Evolutionary conservation across 768 basidiomycete species (phyloP), one percentile per base, ranked within the genome.

Genomic region (Clavaria fumosa): DNA sequence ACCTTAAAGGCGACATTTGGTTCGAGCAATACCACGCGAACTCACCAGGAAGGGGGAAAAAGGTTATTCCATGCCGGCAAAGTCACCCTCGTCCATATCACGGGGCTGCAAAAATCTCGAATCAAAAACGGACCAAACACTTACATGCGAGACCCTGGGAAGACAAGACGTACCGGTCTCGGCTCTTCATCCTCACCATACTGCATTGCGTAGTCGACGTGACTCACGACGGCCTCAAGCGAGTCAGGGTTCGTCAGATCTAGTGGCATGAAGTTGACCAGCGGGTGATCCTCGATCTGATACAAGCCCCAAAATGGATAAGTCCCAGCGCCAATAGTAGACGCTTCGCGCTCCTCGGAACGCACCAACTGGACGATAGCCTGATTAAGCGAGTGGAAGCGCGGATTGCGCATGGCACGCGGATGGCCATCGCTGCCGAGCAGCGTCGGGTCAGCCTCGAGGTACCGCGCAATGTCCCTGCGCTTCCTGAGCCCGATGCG

Each of bases 121-220:
- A n/a, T n/a, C n/a, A n/a, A 38, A 38, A 21, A 36, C 35, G 15
- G 26, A 43, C 34, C 50, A 36, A 40, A 33, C 34, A n/a, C 2
- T 15, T 32, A 23, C 12, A 15, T 42, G 28, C 30, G 32, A 31
- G 4, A 37, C 4, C 40, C 36, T 38, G 24, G 31, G 21, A 11
- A 21, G 12, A 39, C 33, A 34, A 27, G 28, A 39, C 10, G 22
- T 50, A 82, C 84, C 74, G 86, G 86, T 64, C 81, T 89, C 11
- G 93, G 91, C 52, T 99, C 93, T 54, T 99, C 93, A 42, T 91
- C 88, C 61, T 97, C 93, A 23, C 93, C 93, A 50, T 95, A 99
- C 54, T 99, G 95, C 77, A 99, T 90, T 41, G 88, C 82, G 49
- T 88, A 93, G 61, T 99, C 95, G 38, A 99, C 83, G 54, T 99